Base-by-base conservation (phyloP, 148 eudicot genomes). In the Amaranthus cruentus region DNA sequence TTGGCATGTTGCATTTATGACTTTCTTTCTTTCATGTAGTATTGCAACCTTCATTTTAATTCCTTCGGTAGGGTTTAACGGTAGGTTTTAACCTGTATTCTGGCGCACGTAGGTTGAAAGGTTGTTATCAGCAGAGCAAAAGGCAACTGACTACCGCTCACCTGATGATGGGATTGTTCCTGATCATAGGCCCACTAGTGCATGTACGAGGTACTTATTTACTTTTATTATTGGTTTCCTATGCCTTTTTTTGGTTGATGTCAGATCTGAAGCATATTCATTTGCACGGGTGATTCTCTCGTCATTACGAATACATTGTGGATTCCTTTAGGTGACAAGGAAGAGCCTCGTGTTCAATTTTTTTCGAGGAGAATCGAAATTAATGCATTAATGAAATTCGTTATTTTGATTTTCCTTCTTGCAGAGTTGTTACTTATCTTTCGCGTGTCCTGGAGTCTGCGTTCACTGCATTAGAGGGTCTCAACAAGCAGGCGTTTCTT, bases 391-490 rank as follows among this genome's bases (percentile, higher is more conserved):
- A 13, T 9, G 55, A 7, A 50, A 47, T 53, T 47, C 55, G 58
- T 57, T 51, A 54, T 56, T 52, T 56, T 10, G 59, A 7, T 44
- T 70, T 79, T 49, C 50, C 4, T n/a, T 21, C 65, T 44, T 80
- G 77, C 89, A 95, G 97, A 77, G 96, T 88, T 75, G 98, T 95
- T 56, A 94, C 97, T 5, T 90, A 95, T 78, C 97, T 95, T 77
- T 91, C 97, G 57, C 97, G 96, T 67, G 93, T 95, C 76, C 97
- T 95, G 50, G 97, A 95, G 81, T 83, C 96, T 67, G 91, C 98
- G 76, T 95, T 91, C 84, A 90, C 97, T 63, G 97, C 96, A 44
- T 84, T 95, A 55, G 97, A 95, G 85, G 98, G 98, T 75, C 98
- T 87, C 72, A 91, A 91, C 83, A 95, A 95, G 80, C 98, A 95